A percentile compares a stretch with the other conserved stretches of the same genome.
These are phyloP conservation scores for Erysimum cheiranthoides DNA, from an alignment of 345 rosid species.

Conservation along the genomic window DNA sequence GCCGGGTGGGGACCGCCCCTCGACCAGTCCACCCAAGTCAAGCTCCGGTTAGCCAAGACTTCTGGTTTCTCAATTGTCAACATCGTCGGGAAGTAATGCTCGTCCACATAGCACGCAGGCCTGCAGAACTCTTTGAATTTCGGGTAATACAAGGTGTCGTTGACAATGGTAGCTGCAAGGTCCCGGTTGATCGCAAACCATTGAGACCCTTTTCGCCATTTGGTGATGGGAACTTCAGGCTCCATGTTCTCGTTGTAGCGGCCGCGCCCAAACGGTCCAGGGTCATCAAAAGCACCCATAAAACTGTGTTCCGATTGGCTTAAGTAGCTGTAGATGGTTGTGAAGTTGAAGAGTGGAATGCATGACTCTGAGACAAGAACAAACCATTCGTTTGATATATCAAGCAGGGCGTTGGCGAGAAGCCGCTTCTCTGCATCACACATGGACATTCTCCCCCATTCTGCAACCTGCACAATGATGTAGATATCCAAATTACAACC, in stretches of 20 bases:
- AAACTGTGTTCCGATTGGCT: conserved; percentile 71
- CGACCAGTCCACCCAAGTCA: conserved; percentile 98
- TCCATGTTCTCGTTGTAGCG: conserved; percentile 77
- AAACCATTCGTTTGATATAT: conserved; percentile 86
- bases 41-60: conserved; percentile 77
- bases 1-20: conserved; percentile 96
- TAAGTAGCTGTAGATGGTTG: conserved; percentile 67
- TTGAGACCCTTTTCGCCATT: conserved; percentile 95
- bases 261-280: conserved; percentile 85
- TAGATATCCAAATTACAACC: conserved; percentile 25
- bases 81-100: conserved; percentile 97
- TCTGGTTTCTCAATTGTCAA: conserved; percentile 69
- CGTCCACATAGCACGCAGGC: conserved; percentile 94
- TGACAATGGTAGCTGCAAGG: conserved; percentile 70
- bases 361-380: conserved; percentile 94
- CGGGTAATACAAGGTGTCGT: conserved; percentile 66
- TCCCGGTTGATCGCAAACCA: conserved; percentile 90
- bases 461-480: conserved; percentile 59
- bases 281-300: conserved; percentile 90
- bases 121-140: conserved; percentile 75
- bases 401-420: conserved; percentile 89
- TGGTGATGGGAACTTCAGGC: conserved; percentile 73
- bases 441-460: conserved; percentile 99
- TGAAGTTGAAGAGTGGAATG: conserved; percentile 87
- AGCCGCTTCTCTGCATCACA: conserved; percentile 96